Conservation (phyloP, 352 stramenopile genomes). For the Phytophthora hybrid region DNA sequence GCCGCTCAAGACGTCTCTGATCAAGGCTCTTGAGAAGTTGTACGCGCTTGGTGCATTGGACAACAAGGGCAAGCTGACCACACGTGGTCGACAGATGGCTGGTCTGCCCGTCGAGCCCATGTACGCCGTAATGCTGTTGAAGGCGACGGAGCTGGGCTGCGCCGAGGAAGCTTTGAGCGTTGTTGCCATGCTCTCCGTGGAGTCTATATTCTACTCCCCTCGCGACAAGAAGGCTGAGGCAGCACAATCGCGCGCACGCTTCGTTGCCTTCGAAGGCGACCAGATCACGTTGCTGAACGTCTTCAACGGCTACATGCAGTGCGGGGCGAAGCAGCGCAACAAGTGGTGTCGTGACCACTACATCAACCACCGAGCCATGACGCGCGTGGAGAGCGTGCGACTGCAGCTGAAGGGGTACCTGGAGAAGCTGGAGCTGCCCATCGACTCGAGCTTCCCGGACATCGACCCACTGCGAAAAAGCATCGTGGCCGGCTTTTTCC, state of each 20-base stretch:
- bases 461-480: constrained; percentile 89
- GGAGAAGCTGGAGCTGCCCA: constrained; percentile 71
- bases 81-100: constrained; percentile 84
- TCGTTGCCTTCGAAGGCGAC: constrained; percentile 85
- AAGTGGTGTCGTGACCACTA: constrained; percentile 92
- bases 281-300: constrained; percentile 89
- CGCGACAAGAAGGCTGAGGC: constrained; percentile 87
- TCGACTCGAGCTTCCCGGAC: constrained; percentile 77
- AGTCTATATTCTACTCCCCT: constrained; percentile 91
- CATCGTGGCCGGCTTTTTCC: constrained; percentile 89
- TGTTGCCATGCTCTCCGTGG: constrained; percentile 90
- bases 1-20: constrained; percentile 72
- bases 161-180: constrained; percentile 87
- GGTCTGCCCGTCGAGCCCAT: constrained; percentile 90
- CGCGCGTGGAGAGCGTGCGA: constrained; percentile 85
- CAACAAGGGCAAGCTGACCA: constrained; percentile 67
- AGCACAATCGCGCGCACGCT: constrained; percentile 78
- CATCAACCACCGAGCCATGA: constrained; percentile 87
- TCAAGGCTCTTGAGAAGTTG: constrained; percentile 87
- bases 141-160: constrained; percentile 79
- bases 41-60: constrained; percentile 82
- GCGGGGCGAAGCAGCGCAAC: constrained; percentile 76
- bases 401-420: constrained; percentile 77
- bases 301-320: constrained; percentile 81
- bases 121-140: constrained; percentile 90